Percentiles rank a stretch among this genome's conserved stretches.
These are phyloP conservation scores for Trametes cubensis DNA, from an alignment of 768 basidiomycete species.

Conservation along the genomic window DNA sequence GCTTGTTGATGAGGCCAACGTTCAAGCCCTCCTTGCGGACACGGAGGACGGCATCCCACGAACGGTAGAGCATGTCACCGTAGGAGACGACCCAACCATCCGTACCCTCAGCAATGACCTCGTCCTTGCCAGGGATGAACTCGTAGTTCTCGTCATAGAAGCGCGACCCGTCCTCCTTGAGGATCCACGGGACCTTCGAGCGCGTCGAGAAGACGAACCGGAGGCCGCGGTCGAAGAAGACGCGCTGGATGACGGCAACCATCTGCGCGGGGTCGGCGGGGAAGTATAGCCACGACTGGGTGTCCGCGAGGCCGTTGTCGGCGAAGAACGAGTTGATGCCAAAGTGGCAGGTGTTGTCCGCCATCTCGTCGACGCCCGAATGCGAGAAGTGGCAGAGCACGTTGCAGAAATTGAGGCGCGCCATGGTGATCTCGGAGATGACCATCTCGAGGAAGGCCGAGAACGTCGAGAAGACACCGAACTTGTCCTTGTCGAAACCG, in stretches of 20 bases:
- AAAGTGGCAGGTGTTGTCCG: conserved; percentile 63
- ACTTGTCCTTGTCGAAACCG: conserved; percentile 80
- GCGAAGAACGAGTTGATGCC: conserved; percentile 87
- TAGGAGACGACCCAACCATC: conserved; percentile 84
- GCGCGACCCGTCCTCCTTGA: conserved; percentile 71
- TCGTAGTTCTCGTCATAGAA: conserved; percentile 73
- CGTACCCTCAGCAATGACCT: conserved; percentile 74
- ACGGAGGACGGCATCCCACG: conserved; percentile 79
- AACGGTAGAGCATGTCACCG: conserved; percentile 85
- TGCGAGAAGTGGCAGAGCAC: conserved; percentile 90
- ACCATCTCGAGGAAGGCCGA: conserved; percentile 93
- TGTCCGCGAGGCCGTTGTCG: conserved; percentile 84
- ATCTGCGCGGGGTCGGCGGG: conserved; percentile 84
- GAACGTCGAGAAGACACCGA: conserved; percentile 89
- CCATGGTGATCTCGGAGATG: conserved; percentile 89
- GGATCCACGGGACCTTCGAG: conserved; percentile 85
- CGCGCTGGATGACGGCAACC: conserved; percentile 70
- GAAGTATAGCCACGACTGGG: conserved; percentile 83
- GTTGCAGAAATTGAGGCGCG: conserved; percentile 87
- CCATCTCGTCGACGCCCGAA: conserved; percentile 81
- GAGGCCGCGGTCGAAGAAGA: conserved; percentile 82
- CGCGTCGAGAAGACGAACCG: conserved; percentile 91
- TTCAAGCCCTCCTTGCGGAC: conserved; percentile 72
- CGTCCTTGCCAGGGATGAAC: conserved; percentile 85
- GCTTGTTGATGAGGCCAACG: conserved; percentile 87